Conservation (phyloP, 257 asterid genomes). For the Salvia miltiorrhiza region DNA sequence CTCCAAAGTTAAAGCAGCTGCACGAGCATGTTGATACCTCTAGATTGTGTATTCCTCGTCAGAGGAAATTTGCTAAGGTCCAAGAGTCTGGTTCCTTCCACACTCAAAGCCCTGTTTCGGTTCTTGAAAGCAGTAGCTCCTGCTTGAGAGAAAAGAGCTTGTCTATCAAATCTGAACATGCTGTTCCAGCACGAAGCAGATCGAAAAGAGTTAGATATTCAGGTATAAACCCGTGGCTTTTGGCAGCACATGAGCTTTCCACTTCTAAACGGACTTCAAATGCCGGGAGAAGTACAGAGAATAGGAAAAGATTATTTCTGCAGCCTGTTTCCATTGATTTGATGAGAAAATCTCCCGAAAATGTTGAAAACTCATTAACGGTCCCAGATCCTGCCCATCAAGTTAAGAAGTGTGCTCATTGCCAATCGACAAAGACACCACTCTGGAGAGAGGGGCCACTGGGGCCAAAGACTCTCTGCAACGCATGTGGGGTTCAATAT, state of each 20-base stretch:
- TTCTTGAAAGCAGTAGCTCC: constrained; percentile 63
- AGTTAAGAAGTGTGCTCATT: constrained; percentile 62
- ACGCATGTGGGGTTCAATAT: constrained; percentile 83
- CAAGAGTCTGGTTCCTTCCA: constrained; percentile 41
- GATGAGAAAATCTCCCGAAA: neutral
- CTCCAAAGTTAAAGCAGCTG: constrained; percentile 24
- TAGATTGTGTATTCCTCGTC: constrained; percentile 7
- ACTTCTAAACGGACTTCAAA: constrained; percentile 32
- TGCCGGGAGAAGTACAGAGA: constrained; percentile 24
- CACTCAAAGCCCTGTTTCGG: constrained; percentile 67
- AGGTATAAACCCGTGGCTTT: constrained; percentile 48
- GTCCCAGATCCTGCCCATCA: neutral
- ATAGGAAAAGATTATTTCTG: constrained; percentile 25
- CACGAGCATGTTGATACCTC: constrained; percentile 20
- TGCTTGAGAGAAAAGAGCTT: constrained; percentile 36
- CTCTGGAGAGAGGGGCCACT: constrained; percentile 82
- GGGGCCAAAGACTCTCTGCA: constrained; percentile 78
- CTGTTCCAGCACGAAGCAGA: constrained; percentile 49
- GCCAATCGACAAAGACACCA: constrained; percentile 66
- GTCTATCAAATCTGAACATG: constrained; percentile 27
- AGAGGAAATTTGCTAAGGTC: constrained; percentile 21
- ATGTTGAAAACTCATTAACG: neutral
- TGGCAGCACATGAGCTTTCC: constrained; percentile 30
- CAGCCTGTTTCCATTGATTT: constrained; percentile 9
- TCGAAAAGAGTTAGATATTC: constrained; percentile 51